Base-by-base conservation (phyloP, 1,284 basidiomycete genomes). In the Leucoagaricus sp. region DNA sequence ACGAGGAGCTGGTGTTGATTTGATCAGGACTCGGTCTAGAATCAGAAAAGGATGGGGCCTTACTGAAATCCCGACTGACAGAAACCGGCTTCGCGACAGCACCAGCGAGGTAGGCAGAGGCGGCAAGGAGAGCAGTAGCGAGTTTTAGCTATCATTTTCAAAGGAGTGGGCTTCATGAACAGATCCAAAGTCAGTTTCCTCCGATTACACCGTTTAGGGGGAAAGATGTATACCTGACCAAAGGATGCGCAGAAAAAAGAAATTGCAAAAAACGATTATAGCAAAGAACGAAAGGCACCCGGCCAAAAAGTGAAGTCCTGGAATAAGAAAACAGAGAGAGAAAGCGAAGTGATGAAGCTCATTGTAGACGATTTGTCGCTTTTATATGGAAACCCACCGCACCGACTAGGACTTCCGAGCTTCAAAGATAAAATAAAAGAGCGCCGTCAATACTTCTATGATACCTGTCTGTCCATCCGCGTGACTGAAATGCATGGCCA, bases 91-190 rank as follows among this genome's bases (percentile, higher is more conserved):
- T 59, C 31, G 61, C 59, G 3, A 46, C 40, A 28, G 52, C 54
- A 29, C 61, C 58, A 52, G 58, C 58, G 41, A 64, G 57, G 42
- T 59, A 52, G 42, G 59, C 55, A 42, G 58, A 58, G 52, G 54
- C 60, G 13, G 60, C 54, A 49, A 60, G 49, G 42, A 49, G 54
- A 52, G 58, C 55, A 40, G 58, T 58, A 54, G 55, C 55, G 38
- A 64, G 53, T n/a, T 45, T 62, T 64, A 46, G 59, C 58, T 45
- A 64, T 58, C 63, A 64, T 64, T 44, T 53, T 60, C 33, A 53
- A n/a, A 19, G 36, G 17, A 13, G 4, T n/a, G 36, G 36, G 13
- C 4, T 6, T n/a, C 4, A 10, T 6, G 4, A 10, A n/a, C 4
- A 6, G n/a, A n/a, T n/a, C n/a, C n/a, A n/a, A n/a, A n/a, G n/a